phyloP scores from a whole-genome alignment of 108 stramenopile species.

The Cyclotella sp. region DNA sequence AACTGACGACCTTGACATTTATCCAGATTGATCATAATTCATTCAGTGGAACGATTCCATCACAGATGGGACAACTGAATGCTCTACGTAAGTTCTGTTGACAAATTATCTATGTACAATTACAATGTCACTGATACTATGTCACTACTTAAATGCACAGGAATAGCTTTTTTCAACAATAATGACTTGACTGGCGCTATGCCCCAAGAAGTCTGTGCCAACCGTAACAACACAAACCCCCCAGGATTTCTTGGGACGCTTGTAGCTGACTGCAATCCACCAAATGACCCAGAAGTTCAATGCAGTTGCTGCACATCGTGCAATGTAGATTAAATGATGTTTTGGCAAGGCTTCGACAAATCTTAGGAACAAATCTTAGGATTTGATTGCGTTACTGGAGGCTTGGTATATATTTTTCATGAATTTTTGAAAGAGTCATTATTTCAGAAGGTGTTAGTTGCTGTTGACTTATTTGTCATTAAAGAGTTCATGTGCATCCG shows the following conservation, averaged over 20 bases:
- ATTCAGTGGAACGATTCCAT: conserved; percentile 63
- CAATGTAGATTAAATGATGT: conserved; percentile 3
- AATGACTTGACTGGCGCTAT: conserved; percentile 50
- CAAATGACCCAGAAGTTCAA: conserved; percentile 28
- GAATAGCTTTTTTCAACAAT: conserved; percentile 28
- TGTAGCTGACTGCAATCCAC: conserved; percentile 24
- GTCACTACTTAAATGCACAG: neutral
- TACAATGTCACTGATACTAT: conserved; percentile 1
- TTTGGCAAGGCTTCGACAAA: neutral
- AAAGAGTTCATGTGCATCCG: neutral
- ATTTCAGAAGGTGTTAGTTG: neutral
- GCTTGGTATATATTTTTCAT: conserved; percentile 4
- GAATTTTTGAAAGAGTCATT: neutral
- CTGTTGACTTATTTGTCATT: neutral
- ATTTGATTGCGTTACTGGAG: neutral
- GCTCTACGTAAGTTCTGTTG: conserved; percentile 22
- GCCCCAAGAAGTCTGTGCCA: conserved; percentile 55
- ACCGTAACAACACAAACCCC: conserved; percentile 33
- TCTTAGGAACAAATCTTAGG: no score
- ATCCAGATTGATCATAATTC: conserved; percentile 56
- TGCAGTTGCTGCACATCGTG: conserved; percentile 34
- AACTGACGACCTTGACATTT: conserved; percentile 52
- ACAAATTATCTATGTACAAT: neutral
- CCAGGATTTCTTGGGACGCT: conserved; percentile 28
- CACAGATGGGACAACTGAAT: conserved; percentile 54